Base-by-base conservation (phyloP, 78 protist species). In the Monosiga brevicollis region DNA sequence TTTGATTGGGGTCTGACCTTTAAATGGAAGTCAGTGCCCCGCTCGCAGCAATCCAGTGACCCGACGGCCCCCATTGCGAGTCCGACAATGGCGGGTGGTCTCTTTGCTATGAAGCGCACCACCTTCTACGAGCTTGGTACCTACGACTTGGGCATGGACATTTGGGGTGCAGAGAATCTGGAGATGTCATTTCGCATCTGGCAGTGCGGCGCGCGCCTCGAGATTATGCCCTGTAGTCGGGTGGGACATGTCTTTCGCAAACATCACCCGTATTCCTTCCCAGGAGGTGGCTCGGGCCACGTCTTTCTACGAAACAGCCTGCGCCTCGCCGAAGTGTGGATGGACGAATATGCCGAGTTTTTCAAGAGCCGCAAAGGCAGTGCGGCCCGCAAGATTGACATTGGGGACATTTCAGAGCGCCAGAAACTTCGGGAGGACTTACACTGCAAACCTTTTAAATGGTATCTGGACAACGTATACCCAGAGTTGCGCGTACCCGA, bases 261-360 rank as follows among this genome's bases (percentile, higher is more conserved):
- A 15, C 40, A 38, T 38, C 34, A 10, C 29, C 23, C 20, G 34
- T 23, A 32, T 20, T 34, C 76, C 29, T 34, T 72, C 39, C 62
- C 62, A 20, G 11, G 2, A 1, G n/a, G n/a, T n/a, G 73, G 73
- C 73, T 23, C 73, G 34, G 62, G 62, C 62, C 29, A 49, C 62
- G 62, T 49, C 29, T 20, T 49, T 15, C 40, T 49, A 20, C 62
- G 62, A 6, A 49, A 72, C 76, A 72, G 34, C 40, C 34, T 26
- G 39, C 76, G 76, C 76, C 40, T 38, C 40, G 76, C 37, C 76
- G 76, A 72, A 10, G 76, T 72, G 76, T 72, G 76, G 76, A 72
- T 72, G 35, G 76, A 72, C 76, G 73, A 62, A 32, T 62, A 62
- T 32, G 25, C 26, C 40, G 39, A 72, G 23, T 34, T 72, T 10